Evolutionary conservation across 2,329 filamentous ascomycete species (phyloP).

Genomic region (Talaromyces sp.): DNA sequence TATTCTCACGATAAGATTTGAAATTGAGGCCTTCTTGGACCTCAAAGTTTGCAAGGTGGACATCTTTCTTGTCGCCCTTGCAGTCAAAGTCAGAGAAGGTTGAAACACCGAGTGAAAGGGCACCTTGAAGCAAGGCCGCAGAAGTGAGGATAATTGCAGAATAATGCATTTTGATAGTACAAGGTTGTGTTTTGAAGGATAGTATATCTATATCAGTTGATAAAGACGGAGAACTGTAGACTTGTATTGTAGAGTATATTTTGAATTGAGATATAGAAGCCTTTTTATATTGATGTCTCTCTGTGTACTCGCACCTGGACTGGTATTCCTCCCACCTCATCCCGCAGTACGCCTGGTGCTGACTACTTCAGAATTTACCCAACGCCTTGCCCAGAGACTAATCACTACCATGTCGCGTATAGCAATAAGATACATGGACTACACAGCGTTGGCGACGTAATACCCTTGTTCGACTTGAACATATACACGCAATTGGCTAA

Average conservation of each 20-base stretch:
- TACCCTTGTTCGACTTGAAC: too few relatives aligned
- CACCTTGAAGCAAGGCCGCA: not conserved
- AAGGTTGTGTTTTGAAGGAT: not conserved
- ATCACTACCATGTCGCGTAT: not conserved
- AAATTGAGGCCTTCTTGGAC: not conserved
- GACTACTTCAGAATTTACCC: not conserved
- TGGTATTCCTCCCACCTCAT: not conserved
- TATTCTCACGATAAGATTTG: not conserved
- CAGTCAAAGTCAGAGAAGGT: not conserved
- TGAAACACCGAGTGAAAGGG: not conserved
- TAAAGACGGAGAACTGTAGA: not conserved
- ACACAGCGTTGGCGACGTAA: too few relatives aligned
- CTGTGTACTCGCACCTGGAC: too few relatives aligned
- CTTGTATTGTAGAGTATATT: not conserved
- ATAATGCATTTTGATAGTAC: not conserved
- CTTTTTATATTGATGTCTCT: not conserved
- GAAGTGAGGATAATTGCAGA: not conserved
- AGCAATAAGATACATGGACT: not conserved
- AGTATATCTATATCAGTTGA: not conserved
- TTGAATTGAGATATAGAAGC: not conserved
- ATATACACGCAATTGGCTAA: too few relatives aligned
- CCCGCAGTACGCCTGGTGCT: not conserved
- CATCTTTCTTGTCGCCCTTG: not conserved
- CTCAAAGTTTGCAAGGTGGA: not conserved
- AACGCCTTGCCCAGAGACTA: not conserved